These are phyloP conservation scores for Fallopia convolvulus DNA, from an alignment of 148 eudicot species.

Conservation along the genomic window DNA sequence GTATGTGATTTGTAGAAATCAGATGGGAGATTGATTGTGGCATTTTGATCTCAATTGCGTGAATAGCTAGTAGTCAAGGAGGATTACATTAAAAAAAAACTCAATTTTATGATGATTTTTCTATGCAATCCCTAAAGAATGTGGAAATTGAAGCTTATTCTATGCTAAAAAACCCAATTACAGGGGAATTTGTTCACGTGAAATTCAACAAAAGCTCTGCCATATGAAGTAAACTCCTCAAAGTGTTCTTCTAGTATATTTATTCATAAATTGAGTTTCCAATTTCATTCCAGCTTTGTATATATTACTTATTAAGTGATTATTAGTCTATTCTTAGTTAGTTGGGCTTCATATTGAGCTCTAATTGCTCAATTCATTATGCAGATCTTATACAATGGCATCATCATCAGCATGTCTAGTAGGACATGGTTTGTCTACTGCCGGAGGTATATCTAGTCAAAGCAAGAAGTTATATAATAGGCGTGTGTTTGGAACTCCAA, in stretches of 20 bases:
- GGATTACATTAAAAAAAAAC: background rate
- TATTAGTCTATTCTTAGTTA: background rate
- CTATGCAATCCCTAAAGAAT: background rate
- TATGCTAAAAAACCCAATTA: background rate
- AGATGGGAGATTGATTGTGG: background rate
- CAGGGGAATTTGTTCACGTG: background rate
- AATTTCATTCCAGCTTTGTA: background rate
- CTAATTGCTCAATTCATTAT: background rate
- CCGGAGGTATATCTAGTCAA: conserved; percentile 24
- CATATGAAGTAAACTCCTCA: background rate
- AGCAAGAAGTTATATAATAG: conserved; percentile 38
- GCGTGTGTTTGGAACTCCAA: conserved; percentile 28
- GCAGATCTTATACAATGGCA: conserved; percentile 34
- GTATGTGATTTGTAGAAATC: background rate
- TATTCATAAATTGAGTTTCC: background rate
- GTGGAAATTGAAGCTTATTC: too few relatives aligned
- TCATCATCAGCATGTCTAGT: conserved; percentile 50
- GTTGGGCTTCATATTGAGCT: background rate
- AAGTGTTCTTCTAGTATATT: background rate
- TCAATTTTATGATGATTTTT: background rate
- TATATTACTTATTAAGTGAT: background rate
- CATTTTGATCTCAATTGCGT: background rate
- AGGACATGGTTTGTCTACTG: conserved; percentile 38
- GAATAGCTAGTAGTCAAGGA: background rate
- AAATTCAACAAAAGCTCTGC: background rate